Conservation (phyloP, 2,329 filamentous ascomycete species). For the Fusarium sp. region DNA sequence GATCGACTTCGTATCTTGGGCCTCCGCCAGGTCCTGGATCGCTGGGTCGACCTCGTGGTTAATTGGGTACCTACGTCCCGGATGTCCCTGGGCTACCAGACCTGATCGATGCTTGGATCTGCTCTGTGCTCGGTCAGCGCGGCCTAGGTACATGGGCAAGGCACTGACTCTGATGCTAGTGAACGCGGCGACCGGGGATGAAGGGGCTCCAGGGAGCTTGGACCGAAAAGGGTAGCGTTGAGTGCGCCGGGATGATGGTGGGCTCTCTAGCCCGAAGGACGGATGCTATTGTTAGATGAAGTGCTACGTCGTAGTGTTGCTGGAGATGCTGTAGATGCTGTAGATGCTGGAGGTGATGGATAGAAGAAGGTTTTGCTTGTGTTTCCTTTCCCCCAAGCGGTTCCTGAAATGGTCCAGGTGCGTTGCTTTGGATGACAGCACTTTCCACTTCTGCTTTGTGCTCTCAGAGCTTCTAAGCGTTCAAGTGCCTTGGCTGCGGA, state of each 20-base stretch:
- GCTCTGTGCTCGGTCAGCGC: conserved; percentile 32
- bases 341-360: background rate
- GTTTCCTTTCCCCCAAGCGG: background rate
- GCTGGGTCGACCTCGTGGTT: conserved; percentile 31
- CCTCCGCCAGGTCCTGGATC: conserved; percentile 37
- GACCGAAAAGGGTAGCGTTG: conserved; percentile 35
- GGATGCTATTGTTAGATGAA: conserved; percentile 19
- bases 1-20: conserved; percentile 34
- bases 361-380: background rate
- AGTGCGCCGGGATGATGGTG: conserved; percentile 18
- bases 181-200: conserved; percentile 38
- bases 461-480: background rate
- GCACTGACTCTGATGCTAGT: conserved; percentile 14
- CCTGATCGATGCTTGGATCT: conserved; percentile 22
- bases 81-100: conserved; percentile 14
- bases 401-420: background rate
- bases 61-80: conserved; percentile 29
- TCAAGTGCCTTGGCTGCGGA: background rate
- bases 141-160: conserved; percentile 4
- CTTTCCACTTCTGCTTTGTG: background rate
- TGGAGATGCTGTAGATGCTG: background rate
- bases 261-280: conserved; percentile 16
- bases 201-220: conserved; percentile 43
- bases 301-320: background rate
- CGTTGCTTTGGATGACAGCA: background rate